These are phyloP conservation scores for Trichoderma orchidacearum DNA, from an alignment of 495 filamentous ascomycete genomes.

Conservation along the genomic window DNA sequence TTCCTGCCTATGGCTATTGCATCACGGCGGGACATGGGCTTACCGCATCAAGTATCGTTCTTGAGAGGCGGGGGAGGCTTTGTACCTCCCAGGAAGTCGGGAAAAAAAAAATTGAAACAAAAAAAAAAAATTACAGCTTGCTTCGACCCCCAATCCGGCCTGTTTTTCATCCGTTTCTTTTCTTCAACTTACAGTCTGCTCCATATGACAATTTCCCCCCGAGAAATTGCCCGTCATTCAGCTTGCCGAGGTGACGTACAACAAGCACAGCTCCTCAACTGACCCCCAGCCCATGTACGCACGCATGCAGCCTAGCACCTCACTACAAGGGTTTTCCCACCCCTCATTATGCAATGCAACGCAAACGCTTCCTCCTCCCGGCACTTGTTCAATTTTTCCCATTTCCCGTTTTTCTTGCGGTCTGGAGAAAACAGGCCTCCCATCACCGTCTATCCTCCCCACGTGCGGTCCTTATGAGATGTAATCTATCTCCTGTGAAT, in stretches of 20 bases:
- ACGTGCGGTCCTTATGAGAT: background rate
- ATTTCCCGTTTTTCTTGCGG: background rate
- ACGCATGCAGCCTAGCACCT: background rate
- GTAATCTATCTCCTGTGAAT: background rate
- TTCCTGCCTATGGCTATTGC: background rate
- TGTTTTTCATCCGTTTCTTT: no score
- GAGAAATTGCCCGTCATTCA: background rate
- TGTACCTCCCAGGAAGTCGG: background rate
- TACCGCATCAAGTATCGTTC: background rate
- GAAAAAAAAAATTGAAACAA: background rate
- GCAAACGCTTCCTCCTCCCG: background rate
- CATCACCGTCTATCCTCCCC: background rate
- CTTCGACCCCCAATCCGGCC: no score
- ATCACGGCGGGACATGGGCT: background rate
- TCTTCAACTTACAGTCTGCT: no score
- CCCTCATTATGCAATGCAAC: background rate
- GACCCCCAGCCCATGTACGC: background rate
- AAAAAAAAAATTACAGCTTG: background rate
- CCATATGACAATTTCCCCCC: no score
- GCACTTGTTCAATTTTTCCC: background rate
- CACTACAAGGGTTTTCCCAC: background rate
- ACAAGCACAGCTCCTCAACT: no score
- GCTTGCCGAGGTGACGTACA: background rate
- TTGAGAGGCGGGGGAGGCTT: background rate
- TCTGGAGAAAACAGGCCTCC: background rate